Evolutionary conservation across 2,329 filamentous ascomycete species (phyloP).

Genomic region (Knufia petricola): DNA sequence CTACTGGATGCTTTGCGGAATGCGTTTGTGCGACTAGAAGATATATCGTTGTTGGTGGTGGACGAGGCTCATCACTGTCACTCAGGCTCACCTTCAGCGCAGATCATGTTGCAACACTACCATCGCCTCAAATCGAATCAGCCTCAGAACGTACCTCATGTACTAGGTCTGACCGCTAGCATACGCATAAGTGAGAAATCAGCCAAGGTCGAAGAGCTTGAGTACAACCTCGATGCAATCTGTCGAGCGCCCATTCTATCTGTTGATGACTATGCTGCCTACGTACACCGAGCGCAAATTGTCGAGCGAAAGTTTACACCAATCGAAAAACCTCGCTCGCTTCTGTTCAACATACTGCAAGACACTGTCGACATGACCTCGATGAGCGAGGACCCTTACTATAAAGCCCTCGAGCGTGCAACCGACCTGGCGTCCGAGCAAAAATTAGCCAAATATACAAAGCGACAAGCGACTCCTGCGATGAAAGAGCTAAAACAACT

Average conservation of each 20-base stretch:
- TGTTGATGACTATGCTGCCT: conserved; percentile 57
- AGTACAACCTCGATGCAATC: conserved; percentile 59
- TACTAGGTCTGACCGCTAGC: conserved; percentile 74
- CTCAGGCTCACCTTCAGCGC: conserved; percentile 53
- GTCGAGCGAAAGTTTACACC: conserved; percentile 25
- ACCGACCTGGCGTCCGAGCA: conserved; percentile 25
- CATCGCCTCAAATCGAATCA: conserved; percentile 37
- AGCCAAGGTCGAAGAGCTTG: conserved; percentile 41
- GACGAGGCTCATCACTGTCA: conserved; percentile 80
- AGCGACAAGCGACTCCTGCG: conserved; percentile 28
- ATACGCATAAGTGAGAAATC: conserved; percentile 48
- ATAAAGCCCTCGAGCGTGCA: conserved; percentile 41
- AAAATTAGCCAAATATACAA: conserved; percentile 25
- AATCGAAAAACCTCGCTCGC: conserved; percentile 7
- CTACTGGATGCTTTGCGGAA: conserved; percentile 65
- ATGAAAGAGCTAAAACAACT: conserved; percentile 48
- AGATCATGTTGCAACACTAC: conserved; percentile 67
- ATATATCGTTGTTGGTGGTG: conserved; percentile 62
- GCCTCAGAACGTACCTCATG: conserved; percentile 43
- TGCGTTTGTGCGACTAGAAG: conserved; percentile 58
- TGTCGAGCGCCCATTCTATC: conserved; percentile 61
- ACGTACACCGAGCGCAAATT: conserved; percentile 58
- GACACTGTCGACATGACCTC: conserved; percentile 39
- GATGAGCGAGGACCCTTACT: conserved; percentile 52
- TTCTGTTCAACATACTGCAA: conserved; percentile 37